These are phyloP conservation scores for Crinitomyces ghanaensis DNA, from an alignment of 805 yeast species.

Conservation along the genomic window DNA sequence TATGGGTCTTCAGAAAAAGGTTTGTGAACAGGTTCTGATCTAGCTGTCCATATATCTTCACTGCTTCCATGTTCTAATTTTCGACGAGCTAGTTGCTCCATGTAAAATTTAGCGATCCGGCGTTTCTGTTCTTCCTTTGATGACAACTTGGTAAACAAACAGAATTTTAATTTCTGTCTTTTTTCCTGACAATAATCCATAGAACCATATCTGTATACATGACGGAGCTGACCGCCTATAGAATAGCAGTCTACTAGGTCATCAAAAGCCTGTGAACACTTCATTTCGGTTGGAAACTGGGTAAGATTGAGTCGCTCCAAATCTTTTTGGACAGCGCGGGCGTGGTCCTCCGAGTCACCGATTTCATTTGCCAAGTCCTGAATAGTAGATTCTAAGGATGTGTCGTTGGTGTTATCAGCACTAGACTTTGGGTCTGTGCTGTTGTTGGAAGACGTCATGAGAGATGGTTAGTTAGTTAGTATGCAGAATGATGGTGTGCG, in stretches of 20 bases:
- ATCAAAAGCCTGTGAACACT: conserved; percentile 75
- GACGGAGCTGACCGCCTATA: conserved; percentile 77
- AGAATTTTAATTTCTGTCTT: conserved; percentile 68
- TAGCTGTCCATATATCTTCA: conserved; percentile 71
- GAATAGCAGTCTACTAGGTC: conserved; percentile 80
- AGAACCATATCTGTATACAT: conserved; percentile 75
- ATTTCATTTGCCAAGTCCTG: background rate
- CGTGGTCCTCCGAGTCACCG: no score
- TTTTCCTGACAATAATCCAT: conserved; percentile 60
- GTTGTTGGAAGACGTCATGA: no score
- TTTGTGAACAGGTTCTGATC: conserved; percentile 26
- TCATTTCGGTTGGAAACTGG: conserved; percentile 41
- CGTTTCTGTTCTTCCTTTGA: conserved; percentile 40
- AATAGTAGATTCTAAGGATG: no score
- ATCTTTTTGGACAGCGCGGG: no score
- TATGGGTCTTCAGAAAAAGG: no score
- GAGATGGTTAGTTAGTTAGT: no score
- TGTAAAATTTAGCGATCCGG: conserved; percentile 60
- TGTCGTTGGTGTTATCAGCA: no score
- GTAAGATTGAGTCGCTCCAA: no score
- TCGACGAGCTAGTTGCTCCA: conserved; percentile 47
- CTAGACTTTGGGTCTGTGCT: no score
- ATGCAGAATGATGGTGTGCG: no score
- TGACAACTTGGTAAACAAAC: conserved; percentile 49
- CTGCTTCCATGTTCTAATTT: conserved; percentile 54